phyloP scores from a whole-genome alignment of 1,139 yeast species.

The Candida mesenterica region DNA sequence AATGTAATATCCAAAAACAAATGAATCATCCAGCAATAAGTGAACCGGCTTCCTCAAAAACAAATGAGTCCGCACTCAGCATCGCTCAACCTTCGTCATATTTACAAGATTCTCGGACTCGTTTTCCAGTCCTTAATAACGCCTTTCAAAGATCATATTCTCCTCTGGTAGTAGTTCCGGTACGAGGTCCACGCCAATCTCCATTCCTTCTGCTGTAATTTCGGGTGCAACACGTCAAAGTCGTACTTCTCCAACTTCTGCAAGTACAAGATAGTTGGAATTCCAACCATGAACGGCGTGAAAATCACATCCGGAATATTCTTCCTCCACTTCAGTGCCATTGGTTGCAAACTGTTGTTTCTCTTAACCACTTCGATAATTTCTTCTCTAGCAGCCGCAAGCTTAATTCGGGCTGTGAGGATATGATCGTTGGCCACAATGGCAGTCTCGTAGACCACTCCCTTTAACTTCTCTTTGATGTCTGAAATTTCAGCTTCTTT shows the following conservation, averaged over 20 bases:
- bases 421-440: slow-evolving; percentile 79
- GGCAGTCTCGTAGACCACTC: slow-evolving; percentile 69
- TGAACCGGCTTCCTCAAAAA: no score
- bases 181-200: slow-evolving; percentile 67
- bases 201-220: slow-evolving; percentile 63
- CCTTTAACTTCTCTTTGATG: slow-evolving; percentile 44
- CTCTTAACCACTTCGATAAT: slow-evolving; percentile 27
- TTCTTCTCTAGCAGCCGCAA: slow-evolving; percentile 35
- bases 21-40: no score
- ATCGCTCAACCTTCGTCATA: no score
- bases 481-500: slow-evolving; percentile 21
- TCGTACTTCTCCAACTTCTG: slow-evolving; percentile 59
- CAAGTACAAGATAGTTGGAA: slow-evolving; percentile 66
- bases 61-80: no score
- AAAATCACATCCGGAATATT: slow-evolving; percentile 64
- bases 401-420: slow-evolving; percentile 60
- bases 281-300: slow-evolving; percentile 64
- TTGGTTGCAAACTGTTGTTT: slow-evolving; percentile 26
- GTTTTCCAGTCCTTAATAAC: no score
- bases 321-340: slow-evolving; percentile 40
- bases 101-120: no score
- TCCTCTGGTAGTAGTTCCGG: slow-evolving; percentile 47
- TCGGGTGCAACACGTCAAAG: slow-evolving; percentile 57
- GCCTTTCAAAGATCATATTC: slow-evolving; percentile 31
- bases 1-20: no score